phyloP scores from a whole-genome alignment of 176 grass and related monocot species.

The Triticum monococcum region DNA sequence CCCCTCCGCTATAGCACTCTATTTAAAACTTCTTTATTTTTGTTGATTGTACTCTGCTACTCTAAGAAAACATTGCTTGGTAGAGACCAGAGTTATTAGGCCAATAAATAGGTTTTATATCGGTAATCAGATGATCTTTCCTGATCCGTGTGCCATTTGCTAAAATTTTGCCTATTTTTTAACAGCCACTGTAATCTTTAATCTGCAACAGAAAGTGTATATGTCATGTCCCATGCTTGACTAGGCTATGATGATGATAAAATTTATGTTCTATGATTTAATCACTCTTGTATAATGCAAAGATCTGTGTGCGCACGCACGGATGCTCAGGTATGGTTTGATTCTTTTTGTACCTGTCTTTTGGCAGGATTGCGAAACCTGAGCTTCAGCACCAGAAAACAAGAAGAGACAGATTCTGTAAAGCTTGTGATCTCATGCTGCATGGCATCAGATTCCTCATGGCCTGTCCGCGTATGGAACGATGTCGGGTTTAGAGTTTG shows the following conservation, averaged over 20 bases:
- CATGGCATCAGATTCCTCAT: slow-evolving; percentile 31
- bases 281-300: background rate
- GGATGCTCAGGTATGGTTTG: background rate
- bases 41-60: background rate
- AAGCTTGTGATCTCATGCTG: background rate
- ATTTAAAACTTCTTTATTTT: background rate
- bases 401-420: slow-evolving; percentile 17
- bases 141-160: background rate
- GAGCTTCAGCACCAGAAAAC: background rate
- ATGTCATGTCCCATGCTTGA: background rate
- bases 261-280: background rate
- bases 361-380: background rate
- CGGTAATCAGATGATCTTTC: background rate
- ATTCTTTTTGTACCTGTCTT: slow-evolving; percentile 1
- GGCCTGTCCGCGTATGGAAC: slow-evolving; percentile 1
- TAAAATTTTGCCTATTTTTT: background rate
- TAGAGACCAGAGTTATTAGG: background rate
- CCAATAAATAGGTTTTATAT: background rate
- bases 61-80: background rate
- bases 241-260: background rate
- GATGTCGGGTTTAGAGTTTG: background rate
- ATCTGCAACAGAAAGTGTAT: background rate
- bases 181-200: background rate
- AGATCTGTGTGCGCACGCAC: background rate
- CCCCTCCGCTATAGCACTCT: too few relatives aligned